A percentile compares a stretch with the other conserved stretches of the same genome.
Conservation (phyloP, 257 asterid genomes). For the Rhazya stricta region DNA sequence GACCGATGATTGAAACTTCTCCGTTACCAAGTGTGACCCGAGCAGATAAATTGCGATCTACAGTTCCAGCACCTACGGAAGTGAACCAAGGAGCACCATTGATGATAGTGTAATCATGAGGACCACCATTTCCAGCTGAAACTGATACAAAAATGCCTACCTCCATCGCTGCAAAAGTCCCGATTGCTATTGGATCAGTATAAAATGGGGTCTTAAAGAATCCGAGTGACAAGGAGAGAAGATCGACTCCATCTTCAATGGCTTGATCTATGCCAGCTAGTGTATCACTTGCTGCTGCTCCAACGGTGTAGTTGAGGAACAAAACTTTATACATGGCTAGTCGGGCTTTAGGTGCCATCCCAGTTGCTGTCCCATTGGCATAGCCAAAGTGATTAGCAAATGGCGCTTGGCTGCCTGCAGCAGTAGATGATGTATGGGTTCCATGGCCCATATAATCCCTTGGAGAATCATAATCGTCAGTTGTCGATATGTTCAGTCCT, state of each 20-base stretch:
- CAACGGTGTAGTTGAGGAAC: neutral
- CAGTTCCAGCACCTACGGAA: slow-evolving; percentile 16
- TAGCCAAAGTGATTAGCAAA: slow-evolving; percentile 17
- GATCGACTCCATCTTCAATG: slow-evolving; percentile 23
- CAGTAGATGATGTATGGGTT: slow-evolving; percentile 20
- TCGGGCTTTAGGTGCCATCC: slow-evolving; percentile 19
- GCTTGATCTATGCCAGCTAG: slow-evolving; percentile 23
- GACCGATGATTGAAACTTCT: neutral
- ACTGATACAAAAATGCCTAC: slow-evolving; percentile 19
- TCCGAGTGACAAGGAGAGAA: slow-evolving; percentile 15
- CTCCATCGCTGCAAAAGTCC: slow-evolving; percentile 16
- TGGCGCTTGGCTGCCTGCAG: slow-evolving; percentile 12
- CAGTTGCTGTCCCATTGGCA: slow-evolving; percentile 23
- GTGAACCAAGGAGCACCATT: slow-evolving; percentile 25
- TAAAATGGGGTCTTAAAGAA: slow-evolving; percentile 19
- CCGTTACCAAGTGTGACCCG: slow-evolving; percentile 15
- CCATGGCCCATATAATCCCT: slow-evolving; percentile 21
- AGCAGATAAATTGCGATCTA: slow-evolving; percentile 21
- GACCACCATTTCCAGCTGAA: slow-evolving; percentile 23
- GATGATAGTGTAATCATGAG: slow-evolving; percentile 7
- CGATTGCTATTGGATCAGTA: slow-evolving; percentile 18
- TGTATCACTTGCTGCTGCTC: slow-evolving; percentile 6
- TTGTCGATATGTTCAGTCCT: slow-evolving; percentile 8
- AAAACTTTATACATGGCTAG: slow-evolving; percentile 19
- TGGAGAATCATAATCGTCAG: slow-evolving; percentile 20